Base-by-base conservation (phyloP, 495 filamentous ascomycete species). In the Penicillium psychrofluorescens region DNA sequence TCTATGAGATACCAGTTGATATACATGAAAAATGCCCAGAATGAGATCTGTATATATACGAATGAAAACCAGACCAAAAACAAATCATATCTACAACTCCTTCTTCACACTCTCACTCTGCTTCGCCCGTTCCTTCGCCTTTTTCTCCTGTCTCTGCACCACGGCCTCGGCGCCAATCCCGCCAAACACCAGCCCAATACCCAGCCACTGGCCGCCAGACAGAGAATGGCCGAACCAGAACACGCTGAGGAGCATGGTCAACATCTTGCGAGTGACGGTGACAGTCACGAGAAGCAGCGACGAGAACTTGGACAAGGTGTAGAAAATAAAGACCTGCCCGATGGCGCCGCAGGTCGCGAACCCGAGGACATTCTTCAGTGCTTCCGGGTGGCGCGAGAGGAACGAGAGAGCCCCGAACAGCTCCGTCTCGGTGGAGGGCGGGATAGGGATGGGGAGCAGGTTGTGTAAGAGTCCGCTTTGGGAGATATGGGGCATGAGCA, bases 261-360 rank as follows among this genome's bases (percentile, higher is more conserved):
- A 75, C 94, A 98, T 98, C 71, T 98, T 98, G 50, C 92, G 75
- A 36, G 92, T 98, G 9, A 98, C 92, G 2, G 90, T 98, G 0
- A 98, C 89, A 8, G 92, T 98, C 10, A 96, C 92, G 27, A 98
- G 81, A 40, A 97, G 75, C 44, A 98, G 73, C 8, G 84, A 90
- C 30, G 87, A 92, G 68, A 98, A 98, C 32, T 83, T 83, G 11
- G 86, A 84, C 31, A 98, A 77, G 0, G 94, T 95, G 67, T 95
- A 90, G 75, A 95, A 98, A 50, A 98, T 96, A 62, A 98, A 98
- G 7, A 97, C 79, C 70, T 98, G 92, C 7, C 92, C 92, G 10
- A 98, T 66, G 28, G 89, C 92, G 11, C 92, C 92, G 57, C 89
- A 97, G n/a, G 84, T 76, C 14, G 89, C 86, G 59, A 98, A 98